Percentiles rank a stretch among this genome's conserved stretches.
These are phyloP conservation scores for Didymella segeticola DNA, from an alignment of 2,329 filamentous ascomycete species.

Conservation along the genomic window DNA sequence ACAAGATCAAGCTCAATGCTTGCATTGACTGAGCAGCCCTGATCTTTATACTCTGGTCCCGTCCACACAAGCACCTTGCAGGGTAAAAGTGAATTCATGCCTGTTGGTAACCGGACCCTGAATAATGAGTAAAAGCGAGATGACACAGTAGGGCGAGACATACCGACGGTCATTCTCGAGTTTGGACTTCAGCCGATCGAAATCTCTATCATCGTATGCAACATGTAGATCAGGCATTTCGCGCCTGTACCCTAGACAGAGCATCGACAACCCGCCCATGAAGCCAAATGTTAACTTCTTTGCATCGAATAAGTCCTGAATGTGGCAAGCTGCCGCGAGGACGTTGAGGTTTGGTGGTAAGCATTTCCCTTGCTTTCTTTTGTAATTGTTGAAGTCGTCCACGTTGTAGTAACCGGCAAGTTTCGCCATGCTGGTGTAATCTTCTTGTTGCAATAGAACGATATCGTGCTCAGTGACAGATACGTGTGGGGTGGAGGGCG, in stretches of 20 bases:
- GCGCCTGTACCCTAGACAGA: constrained; percentile 41
- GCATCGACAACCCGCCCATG: constrained; percentile 41
- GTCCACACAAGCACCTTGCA: constrained; percentile 41
- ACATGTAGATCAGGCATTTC: constrained; percentile 43
- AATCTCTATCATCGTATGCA: constrained; percentile 44
- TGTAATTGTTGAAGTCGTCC: constrained; percentile 33
- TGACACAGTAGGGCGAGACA: background rate
- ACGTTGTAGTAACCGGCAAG: constrained; percentile 33
- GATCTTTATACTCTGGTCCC: constrained; percentile 40
- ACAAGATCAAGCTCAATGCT: constrained; percentile 42
- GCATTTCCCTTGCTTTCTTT: constrained; percentile 24
- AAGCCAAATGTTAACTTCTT: constrained; percentile 43
- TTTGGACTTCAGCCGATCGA: constrained; percentile 35
- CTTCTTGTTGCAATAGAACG: background rate
- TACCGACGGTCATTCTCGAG: constrained; percentile 40
- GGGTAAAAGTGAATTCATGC: constrained; percentile 41
- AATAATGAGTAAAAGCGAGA: constrained; percentile 18
- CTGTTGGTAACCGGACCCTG: constrained; percentile 37
- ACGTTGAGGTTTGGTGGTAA: constrained; percentile 35
- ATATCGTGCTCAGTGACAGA: background rate
- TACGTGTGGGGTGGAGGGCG: background rate
- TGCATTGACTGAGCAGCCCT: constrained; percentile 31
- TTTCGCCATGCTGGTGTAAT: constrained; percentile 25
- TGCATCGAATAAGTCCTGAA: constrained; percentile 39
- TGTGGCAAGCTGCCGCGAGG: constrained; percentile 36